Evolutionary conservation across 345 rosid genomes (phyloP).

Genomic region (Eucalyptus marginata): DNA sequence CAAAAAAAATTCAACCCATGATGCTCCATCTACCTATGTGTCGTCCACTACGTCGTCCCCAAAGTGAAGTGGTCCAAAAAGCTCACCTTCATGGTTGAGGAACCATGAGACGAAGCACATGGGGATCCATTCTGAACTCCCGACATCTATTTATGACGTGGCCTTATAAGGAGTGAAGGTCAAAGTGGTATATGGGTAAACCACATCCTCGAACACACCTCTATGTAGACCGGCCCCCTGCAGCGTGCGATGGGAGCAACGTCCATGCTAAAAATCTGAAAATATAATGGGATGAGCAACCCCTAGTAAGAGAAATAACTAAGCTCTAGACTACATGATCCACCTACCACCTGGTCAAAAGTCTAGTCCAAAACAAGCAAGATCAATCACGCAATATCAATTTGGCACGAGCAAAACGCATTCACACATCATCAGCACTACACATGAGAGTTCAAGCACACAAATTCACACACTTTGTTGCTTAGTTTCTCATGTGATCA

Average conservation of each 20-base stretch:
- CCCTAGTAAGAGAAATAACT: neutral
- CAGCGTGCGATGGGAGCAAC: neutral
- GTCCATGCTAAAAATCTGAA: neutral
- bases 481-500: neutral
- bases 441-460: neutral
- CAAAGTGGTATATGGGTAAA: neutral
- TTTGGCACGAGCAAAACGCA: neutral
- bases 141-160: neutral
- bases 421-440: neutral
- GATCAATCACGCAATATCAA: neutral
- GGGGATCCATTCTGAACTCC: neutral
- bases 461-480: neutral
- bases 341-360: neutral
- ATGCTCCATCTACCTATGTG: neutral
- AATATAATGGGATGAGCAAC: neutral
- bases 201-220: neutral
- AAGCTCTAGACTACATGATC: neutral
- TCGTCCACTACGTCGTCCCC: neutral
- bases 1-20: neutral
- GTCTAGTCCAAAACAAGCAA: neutral
- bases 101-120: neutral
- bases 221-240: neutral
- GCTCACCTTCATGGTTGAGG: neutral
- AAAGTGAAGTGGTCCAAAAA: neutral
- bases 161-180: neutral